A percentile compares a stretch with the other conserved stretches of the same genome.
Conservation (phyloP, 805 yeast genomes). For the Candida easanensis region DNA sequence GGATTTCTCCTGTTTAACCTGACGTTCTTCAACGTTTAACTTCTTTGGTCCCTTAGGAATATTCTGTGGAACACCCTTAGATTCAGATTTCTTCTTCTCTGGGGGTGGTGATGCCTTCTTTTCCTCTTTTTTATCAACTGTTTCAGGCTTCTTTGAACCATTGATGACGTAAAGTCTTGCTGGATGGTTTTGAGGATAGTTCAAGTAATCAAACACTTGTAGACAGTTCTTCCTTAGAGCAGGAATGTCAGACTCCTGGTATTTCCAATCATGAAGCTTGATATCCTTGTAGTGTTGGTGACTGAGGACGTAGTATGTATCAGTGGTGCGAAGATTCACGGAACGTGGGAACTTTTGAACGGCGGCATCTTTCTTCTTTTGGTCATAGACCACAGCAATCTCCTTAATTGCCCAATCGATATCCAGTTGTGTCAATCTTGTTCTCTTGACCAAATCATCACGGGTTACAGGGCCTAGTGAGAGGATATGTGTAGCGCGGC, state of each 20-base stretch:
- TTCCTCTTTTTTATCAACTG: neutral
- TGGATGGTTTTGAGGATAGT: conserved; percentile 15
- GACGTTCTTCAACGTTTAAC: neutral
- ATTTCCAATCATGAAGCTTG: conserved; percentile 15
- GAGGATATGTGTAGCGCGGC: conserved; percentile 41
- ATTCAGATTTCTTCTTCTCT: neutral
- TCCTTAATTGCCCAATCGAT: conserved; percentile 27
- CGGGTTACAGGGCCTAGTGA: conserved; percentile 47
- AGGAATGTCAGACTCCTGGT: conserved; percentile 8
- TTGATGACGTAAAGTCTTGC: conserved; percentile 13
- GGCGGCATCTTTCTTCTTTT: conserved; percentile 19
- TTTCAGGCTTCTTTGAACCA: neutral
- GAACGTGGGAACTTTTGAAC: conserved; percentile 29
- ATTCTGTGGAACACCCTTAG: neutral
- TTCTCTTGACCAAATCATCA: conserved; percentile 29
- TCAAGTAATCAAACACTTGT: conserved; percentile 20
- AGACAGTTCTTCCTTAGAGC: conserved; percentile 15
- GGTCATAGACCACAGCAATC: conserved; percentile 30
- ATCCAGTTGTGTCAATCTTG: conserved; percentile 29
- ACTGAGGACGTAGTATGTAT: conserved; percentile 34
- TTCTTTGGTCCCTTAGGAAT: neutral
- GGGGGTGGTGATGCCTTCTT: neutral
- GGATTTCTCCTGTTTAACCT: too few relatives aligned
- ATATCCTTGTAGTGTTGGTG: conserved; percentile 33
- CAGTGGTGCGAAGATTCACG: conserved; percentile 24